Conservation (phyloP, 306 rosid genomes). For the Bauhinia variegata region DNA sequence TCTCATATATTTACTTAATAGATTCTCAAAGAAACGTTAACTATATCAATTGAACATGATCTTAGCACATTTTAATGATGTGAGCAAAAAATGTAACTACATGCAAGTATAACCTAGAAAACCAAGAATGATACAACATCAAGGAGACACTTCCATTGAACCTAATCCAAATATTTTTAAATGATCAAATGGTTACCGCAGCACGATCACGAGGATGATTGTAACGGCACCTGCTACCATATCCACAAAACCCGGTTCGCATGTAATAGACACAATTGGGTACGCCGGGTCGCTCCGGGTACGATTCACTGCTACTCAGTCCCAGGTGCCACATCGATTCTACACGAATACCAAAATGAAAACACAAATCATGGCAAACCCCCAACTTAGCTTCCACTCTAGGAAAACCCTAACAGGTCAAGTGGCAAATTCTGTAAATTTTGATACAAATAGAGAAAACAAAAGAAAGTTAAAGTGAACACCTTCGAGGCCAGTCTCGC, state of each 20-base stretch:
- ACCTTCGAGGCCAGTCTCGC: conserved; percentile 73
- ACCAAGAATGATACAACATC: not conserved
- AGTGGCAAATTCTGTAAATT: not conserved
- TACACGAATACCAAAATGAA: conserved; percentile 34
- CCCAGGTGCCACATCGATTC: conserved; percentile 86
- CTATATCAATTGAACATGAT: not conserved
- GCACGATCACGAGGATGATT: conserved; percentile 89
- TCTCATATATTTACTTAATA: not conserved
- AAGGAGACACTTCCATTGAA: conserved; percentile 24
- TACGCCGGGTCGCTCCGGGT: conserved; percentile 78
- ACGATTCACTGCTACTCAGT: conserved; percentile 57
- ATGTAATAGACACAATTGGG: conserved; percentile 84
- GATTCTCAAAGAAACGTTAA: not conserved
- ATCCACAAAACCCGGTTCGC: conserved; percentile 88
- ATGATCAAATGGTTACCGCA: conserved; percentile 55
- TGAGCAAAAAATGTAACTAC: not conserved
- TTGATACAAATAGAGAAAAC: not conserved
- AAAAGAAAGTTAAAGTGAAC: not conserved
- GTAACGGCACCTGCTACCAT: conserved; percentile 83
- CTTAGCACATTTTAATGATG: conserved; percentile 2
- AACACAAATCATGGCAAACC: conserved; percentile 34
- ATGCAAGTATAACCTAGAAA: not conserved
- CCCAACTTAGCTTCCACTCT: conserved; percentile 42
- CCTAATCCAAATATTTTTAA: conserved; percentile 36
- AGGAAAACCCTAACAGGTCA: conserved; percentile 50